Base-by-base conservation (phyloP, 352 stramenopile genomes). In the Pythium dissotocum region DNA sequence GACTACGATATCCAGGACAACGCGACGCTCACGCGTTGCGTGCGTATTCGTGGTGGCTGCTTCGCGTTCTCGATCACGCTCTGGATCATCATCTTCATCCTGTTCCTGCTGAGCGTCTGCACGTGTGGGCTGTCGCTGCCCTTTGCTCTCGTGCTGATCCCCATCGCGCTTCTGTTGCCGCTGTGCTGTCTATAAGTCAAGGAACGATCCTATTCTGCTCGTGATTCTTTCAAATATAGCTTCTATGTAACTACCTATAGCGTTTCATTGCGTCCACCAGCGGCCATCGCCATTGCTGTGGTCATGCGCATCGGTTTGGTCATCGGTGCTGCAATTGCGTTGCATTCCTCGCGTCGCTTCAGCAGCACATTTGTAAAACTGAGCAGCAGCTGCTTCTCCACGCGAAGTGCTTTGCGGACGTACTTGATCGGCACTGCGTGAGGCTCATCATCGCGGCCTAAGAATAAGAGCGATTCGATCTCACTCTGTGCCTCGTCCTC, bases 21-120 rank as follows among this genome's bases (percentile, higher is more conserved):
- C 61, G 79, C 84, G 49, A 93, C 84, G 70, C 70, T 93, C 21
- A 72, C 89, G 44, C 68, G 74, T 14, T 70, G 73, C 4, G 36
- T 61, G 46, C 77, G 82, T 18, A 59, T 84, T 30, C 81, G 77
- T 35, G 85, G 85, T 44, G 82, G 85, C 65, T 93, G 85, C 75
- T 91, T 91, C 59, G 71, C 75, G 51, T 76, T 91, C 52, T 93
- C 84, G n/a, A 89, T 93, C 66, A 58, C 82, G 54, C 66, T 93
- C 53, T 93, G 84, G 84, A 84, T 88, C 61, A 67, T 90, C 30
- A 93, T 93, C 69, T 91, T 91, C 64, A 75, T 87, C 61, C 88
- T 77, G 69, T 89, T 79, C 60, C 55, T 90, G 36, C 58, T 91
- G 63, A 90, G 84, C 61, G 68, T 93, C 32, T 93, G 82, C 74